Evolutionary conservation across 768 basidiomycete species (phyloP).

Genomic region (Mycena polygramma): DNA sequence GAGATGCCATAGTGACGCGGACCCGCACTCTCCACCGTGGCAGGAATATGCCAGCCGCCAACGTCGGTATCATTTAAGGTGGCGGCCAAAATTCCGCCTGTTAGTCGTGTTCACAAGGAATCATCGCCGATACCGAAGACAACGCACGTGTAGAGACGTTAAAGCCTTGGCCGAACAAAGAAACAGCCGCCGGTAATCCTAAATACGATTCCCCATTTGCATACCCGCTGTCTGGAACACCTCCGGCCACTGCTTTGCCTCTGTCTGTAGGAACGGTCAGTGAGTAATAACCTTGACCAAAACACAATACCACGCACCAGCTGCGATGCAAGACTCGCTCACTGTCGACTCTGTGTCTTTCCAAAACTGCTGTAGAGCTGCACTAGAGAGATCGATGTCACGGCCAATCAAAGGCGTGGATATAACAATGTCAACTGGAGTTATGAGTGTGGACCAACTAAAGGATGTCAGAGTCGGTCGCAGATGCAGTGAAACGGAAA

Average conservation of each 20-base stretch:
- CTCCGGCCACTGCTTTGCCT: constrained; percentile 18
- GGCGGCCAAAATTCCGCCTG: constrained; percentile 21
- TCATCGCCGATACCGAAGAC: background rate
- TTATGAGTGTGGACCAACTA: constrained; percentile 23
- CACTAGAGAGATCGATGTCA: constrained; percentile 26
- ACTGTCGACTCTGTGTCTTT: background rate
- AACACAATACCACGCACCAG: background rate
- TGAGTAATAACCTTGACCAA: background rate
- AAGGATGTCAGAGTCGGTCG: background rate
- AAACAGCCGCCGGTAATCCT: constrained; percentile 24
- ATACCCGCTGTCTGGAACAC: constrained; percentile 27
- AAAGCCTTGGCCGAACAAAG: constrained; percentile 5
- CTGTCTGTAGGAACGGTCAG: background rate
- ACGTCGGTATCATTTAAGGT: constrained; percentile 3
- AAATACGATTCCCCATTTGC: constrained; percentile 15
- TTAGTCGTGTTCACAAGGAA: background rate
- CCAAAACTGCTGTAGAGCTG: constrained; percentile 11
- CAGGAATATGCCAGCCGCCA: constrained; percentile 10
- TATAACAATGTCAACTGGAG: constrained; percentile 13
- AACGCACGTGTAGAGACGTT: constrained; percentile 22
- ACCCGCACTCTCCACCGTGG: background rate
- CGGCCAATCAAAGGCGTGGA: constrained; percentile 8
- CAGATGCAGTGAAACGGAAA: background rate
- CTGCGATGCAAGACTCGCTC: background rate
- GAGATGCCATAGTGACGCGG: background rate